These are phyloP conservation scores for Symbiotaphrina buchneri DNA, from an alignment of 495 filamentous ascomycete species.

Conservation along the genomic window DNA sequence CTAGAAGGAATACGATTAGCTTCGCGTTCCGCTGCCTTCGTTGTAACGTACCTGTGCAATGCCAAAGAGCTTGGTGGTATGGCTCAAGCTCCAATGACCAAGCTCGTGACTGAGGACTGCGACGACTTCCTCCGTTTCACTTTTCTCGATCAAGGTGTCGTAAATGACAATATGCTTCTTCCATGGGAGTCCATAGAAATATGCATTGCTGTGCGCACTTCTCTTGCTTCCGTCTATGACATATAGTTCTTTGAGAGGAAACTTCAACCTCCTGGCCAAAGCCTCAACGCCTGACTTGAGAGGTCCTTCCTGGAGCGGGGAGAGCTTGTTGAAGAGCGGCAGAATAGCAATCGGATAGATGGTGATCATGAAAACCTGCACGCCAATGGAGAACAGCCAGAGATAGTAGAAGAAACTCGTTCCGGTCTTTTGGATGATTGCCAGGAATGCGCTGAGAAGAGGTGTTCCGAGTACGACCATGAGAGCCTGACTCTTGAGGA, in stretches of 20 bases:
- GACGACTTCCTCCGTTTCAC: constrained; percentile 72
- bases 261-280: constrained; percentile 64
- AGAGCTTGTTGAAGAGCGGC: constrained; percentile 95
- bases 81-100: constrained; percentile 87
- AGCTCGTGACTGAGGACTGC: constrained; percentile 90
- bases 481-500: constrained; percentile 77
- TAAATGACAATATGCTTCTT: constrained; percentile 99
- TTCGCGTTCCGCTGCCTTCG: constrained; percentile 10
- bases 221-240: constrained; percentile 97
- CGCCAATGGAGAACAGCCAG: constrained; percentile 71
- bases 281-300: constrained; percentile 78
- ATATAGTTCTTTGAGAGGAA: constrained; percentile 74
- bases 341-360: constrained; percentile 89
- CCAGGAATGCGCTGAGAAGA: constrained; percentile 71
- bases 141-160: constrained; percentile 92
- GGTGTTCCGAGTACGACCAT: constrained; percentile 59
- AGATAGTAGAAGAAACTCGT: constrained; percentile 91
- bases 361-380: constrained; percentile 86
- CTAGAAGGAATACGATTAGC: constrained; percentile 15
- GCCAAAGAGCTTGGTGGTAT: constrained; percentile 78
- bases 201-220: constrained; percentile 91
- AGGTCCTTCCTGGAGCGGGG: constrained; percentile 64
- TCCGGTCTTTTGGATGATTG: constrained; percentile 80
- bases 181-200: constrained; percentile 96
- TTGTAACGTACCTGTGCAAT: constrained; percentile 51